Evolutionary conservation across 2,329 filamentous ascomycete species (phyloP), one percentile per base, ranked within the genome.

Genomic region (Colletotrichum sp.): DNA sequence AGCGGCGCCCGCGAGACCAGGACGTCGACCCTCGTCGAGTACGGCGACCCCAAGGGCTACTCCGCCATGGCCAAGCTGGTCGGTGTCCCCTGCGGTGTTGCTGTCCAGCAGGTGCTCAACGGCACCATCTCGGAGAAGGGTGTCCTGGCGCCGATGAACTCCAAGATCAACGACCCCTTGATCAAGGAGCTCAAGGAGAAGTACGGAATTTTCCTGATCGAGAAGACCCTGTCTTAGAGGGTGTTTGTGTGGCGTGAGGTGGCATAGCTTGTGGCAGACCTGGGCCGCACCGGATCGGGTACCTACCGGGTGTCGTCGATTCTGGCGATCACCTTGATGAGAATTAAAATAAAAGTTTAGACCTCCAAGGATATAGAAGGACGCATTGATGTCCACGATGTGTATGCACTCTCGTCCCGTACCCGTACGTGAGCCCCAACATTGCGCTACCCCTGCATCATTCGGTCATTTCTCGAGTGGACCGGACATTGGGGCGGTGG

Each of bases 51-150:
- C 74, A 90, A 92, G 79, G 94, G 94, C 39, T 98, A 96, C 88
- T 93, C 91, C 6, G 92, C 94, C 79, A 98, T 98, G 95, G 95
- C 95, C 62, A 94, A 93, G 85, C 86, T 95, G 59, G 95, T 98
- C 71, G 95, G 95, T 82, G 89, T 96, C 6, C 94, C 94, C 7
- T 87, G 86, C 75, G 86, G 83, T 66, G 85, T 87, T 29, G 78
- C 95, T 61, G 94, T 96, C 77, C 90, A 95, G 89, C 91, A 94
- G 88, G 93, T 97, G 29, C 90, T 96, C 52, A 89, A 95, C 84
- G 94, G 94, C 22, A 94, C 92, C 5, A 92, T 96, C 77, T 90
- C 87, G 63, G 90, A 95, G 84, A 94, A 91, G 87, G 94, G 94
- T 84, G 88, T 97, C 68, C 86, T 98, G 76, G 95, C 95, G 30